Percentiles rank a stretch among this genome's conserved stretches.
phyloP scores from a whole-genome alignment of 2,329 filamentous ascomycete genomes.

The Ophioceras dolichostomum region DNA sequence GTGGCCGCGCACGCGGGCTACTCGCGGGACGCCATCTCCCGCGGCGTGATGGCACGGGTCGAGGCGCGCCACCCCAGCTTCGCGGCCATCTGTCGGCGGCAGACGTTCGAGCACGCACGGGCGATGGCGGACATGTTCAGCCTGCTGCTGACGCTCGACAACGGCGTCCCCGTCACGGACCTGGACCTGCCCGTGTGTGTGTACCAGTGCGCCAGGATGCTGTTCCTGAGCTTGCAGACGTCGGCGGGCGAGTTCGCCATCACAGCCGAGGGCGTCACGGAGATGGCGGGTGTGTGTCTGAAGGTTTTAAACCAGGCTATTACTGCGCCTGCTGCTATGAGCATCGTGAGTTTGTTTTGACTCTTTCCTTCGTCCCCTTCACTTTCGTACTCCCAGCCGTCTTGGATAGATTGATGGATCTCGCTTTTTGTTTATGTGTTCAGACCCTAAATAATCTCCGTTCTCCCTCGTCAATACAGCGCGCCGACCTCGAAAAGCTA shows the following conservation, averaged over 20 bases:
- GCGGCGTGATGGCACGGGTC: conserved; percentile 28
- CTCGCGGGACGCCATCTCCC: conserved; percentile 33
- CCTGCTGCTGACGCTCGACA: conserved; percentile 35
- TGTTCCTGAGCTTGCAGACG: conserved; percentile 37
- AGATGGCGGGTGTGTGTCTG: conserved; percentile 37
- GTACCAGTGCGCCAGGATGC: conserved; percentile 40
- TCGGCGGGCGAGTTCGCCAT: conserved; percentile 29
- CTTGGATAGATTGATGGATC: too few species aligned
- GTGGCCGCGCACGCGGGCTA: conserved; percentile 34
- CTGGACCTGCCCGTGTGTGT: conserved; percentile 42
- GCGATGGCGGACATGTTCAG: conserved; percentile 44
- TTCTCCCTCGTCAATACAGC: conserved; percentile 9
- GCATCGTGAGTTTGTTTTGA: conserved; percentile 24
- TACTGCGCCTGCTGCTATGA: conserved; percentile 34
- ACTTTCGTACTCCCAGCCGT: too few species aligned
- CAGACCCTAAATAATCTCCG: not conserved
- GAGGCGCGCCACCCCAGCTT: conserved; percentile 27
- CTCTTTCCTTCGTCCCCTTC: too few species aligned
- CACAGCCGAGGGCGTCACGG: conserved; percentile 30
- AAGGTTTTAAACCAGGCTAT: conserved; percentile 38
- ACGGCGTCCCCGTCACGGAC: conserved; percentile 37
- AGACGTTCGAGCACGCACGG: conserved; percentile 40
- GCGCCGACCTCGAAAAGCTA: conserved; percentile 36
- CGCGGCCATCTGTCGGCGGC: conserved; percentile 32
- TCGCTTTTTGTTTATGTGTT: not conserved